Percentiles rank a stretch among this genome's conserved stretches.
These are phyloP conservation scores for Amanita pseudoporphyria DNA, from an alignment of 768 basidiomycete species.

Conservation along the genomic window DNA sequence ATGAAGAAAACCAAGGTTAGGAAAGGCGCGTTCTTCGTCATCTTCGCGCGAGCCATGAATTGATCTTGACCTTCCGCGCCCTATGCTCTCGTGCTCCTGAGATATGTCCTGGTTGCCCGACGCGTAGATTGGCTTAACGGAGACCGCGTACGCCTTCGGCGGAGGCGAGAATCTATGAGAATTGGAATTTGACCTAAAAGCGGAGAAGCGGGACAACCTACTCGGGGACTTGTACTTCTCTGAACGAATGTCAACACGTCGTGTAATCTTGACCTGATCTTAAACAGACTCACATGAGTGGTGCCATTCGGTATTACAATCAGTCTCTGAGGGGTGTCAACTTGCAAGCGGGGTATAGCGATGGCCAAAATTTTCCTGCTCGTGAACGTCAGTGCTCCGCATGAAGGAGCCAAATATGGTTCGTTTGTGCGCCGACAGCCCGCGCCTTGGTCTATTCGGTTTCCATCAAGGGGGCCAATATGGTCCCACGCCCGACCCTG, in stretches of 20 bases:
- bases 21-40: background rate
- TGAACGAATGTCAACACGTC: background rate
- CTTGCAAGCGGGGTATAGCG: background rate
- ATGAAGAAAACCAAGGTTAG: background rate
- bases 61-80: background rate
- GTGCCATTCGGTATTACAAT: no score
- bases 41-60: background rate
- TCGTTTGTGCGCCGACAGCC: background rate
- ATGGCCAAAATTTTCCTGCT: no score
- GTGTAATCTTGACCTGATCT: background rate
- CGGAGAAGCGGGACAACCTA: background rate
- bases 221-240: constrained; percentile 5
- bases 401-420: no score
- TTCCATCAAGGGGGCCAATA: no score
- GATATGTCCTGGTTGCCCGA: background rate
- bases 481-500: no score
- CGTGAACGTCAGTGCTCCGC: no score
- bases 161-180: background rate
- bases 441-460: no score
- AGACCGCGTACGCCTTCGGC: constrained; percentile 5
- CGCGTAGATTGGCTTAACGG: constrained; percentile 4
- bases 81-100: background rate
- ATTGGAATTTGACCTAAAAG: background rate
- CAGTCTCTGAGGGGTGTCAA: background rate
- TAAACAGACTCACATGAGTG: background rate